Evolutionary conservation across 164 flowering plant species (phyloP).

Genomic region (Vitis riparia): DNA sequence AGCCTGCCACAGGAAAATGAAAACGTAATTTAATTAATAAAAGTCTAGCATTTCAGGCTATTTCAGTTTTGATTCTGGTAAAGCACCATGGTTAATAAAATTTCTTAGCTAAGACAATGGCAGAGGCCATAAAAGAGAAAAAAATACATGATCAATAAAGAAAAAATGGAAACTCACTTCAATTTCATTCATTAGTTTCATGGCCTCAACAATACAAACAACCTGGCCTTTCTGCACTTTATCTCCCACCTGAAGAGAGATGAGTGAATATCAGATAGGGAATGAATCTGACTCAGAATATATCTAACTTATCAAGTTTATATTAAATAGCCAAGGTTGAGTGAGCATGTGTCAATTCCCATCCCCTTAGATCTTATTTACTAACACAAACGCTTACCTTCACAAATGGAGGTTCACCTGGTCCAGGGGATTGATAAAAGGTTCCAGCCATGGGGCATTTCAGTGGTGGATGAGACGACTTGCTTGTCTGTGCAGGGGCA

Average conservation of each 20-base stretch:
- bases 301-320: too few relatives aligned
- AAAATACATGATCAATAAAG: not conserved
- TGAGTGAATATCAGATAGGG: not conserved
- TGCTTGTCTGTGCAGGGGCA: constrained; percentile 37
- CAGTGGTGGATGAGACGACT: constrained; percentile 59
- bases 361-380: not conserved
- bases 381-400: constrained; percentile 38
- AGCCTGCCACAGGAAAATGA: constrained; percentile 35
- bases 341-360: too few relatives aligned
- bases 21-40: not conserved
- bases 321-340: too few relatives aligned
- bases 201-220: constrained; percentile 76
- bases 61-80: not conserved
- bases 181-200: constrained; percentile 86
- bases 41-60: not conserved
- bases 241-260: constrained; percentile 61
- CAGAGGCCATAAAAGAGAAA: not conserved
- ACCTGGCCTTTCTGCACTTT: constrained; percentile 80
- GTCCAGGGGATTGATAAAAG: constrained; percentile 60
- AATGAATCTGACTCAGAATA: too few relatives aligned
- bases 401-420: constrained; percentile 78
- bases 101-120: too few relatives aligned
- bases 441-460: constrained; percentile 87
- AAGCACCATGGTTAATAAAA: too few relatives aligned
- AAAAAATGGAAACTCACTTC: constrained; percentile 40